A percentile compares a stretch with the other conserved stretches of the same genome.
These are phyloP conservation scores for Oropetium thomaeum DNA, from an alignment of 176 grass and related monocot genomes.

Conservation along the genomic window DNA sequence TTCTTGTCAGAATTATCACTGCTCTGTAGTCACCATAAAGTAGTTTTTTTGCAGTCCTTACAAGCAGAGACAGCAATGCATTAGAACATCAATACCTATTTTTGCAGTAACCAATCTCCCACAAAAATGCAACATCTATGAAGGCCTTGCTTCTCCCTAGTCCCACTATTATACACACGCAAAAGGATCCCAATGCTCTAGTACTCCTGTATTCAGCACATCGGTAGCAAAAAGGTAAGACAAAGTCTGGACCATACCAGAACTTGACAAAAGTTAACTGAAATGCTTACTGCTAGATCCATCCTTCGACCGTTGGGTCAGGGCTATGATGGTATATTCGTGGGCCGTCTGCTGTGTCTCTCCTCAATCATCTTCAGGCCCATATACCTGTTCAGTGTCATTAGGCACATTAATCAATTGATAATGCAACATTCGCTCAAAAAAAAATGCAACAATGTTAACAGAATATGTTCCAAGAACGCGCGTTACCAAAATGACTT, in stretches of 20 bases:
- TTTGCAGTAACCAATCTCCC: not conserved
- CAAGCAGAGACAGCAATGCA: not conserved
- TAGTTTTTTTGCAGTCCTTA: not conserved
- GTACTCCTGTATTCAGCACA: slow-evolving; percentile 18
- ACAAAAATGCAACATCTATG: slow-evolving; percentile 26
- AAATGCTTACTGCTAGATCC: slow-evolving; percentile 20
- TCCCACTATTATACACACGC: slow-evolving; percentile 22
- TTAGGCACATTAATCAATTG: not conserved
- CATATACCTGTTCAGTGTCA: slow-evolving; percentile 48
- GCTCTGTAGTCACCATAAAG: not conserved
- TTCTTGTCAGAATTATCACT: not conserved
- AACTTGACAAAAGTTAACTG: not conserved
- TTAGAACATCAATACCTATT: not conserved
- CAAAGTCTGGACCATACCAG: not conserved
- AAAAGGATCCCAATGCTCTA: slow-evolving; percentile 1
- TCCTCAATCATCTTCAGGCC: slow-evolving; percentile 67
- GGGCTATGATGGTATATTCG: slow-evolving; percentile 8
- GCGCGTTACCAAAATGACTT: not conserved
- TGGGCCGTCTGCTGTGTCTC: slow-evolving; percentile 46
- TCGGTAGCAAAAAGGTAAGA: not conserved
- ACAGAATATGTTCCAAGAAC: not conserved
- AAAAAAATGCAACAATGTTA: not conserved
- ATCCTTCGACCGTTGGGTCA: not conserved
- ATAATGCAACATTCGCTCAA: not conserved
- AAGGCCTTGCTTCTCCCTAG: slow-evolving; percentile 14